Evolutionary conservation across 805 yeast species (phyloP), one percentile per base, ranked within the genome.

Genomic region (Hanseniaspora clermontiae): DNA sequence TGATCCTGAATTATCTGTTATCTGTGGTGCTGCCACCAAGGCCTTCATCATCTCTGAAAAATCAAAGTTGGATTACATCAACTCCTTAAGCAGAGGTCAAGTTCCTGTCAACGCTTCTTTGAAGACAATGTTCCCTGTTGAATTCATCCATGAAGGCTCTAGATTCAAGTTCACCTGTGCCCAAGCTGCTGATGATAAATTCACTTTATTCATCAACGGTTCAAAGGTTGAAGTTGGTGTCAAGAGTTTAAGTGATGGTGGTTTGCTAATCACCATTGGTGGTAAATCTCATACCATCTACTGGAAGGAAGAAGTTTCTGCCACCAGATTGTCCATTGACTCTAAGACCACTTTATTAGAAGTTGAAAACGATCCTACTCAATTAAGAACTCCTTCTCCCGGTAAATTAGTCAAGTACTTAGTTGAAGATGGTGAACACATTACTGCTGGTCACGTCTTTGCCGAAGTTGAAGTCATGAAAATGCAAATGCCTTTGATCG

Each of bases 401-500:
- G 99, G 99, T 77, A 93, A 93, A 74, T 78, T 93, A 62, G 95
- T 91, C 60, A 87, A 87, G 68, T 93, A 82, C 69, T 75, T 93
- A 63, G 95, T 93, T 60, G 97, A 95, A 67, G 84, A 83, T 64
- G 98, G 98, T 62, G 98, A 91, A 61, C 97, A 91, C 66, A 79
- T 93, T 64, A 72, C 71, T 53, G 82, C 93, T 59, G 97, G 97
- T 59, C 95, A 91, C 73, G 83, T 97, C 48, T 95, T 81, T 66
- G 98, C 98, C 43, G 98, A 93, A 74, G 96, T 93, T 58, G 99
- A 93, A 74, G 98, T 93, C 62, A 93, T 93, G 99, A 93, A 93
- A 73, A 93, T 93, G 98, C 89, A 90, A 72, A 93, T 93, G 97
- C 97, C 98, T 51, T 78, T 93, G 65, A 74, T 90, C 66, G 91